Evolutionary conservation across 2,329 filamentous ascomycete genomes (phyloP), one percentile per base, ranked within the genome.

Genomic region (Fusarium citri): DNA sequence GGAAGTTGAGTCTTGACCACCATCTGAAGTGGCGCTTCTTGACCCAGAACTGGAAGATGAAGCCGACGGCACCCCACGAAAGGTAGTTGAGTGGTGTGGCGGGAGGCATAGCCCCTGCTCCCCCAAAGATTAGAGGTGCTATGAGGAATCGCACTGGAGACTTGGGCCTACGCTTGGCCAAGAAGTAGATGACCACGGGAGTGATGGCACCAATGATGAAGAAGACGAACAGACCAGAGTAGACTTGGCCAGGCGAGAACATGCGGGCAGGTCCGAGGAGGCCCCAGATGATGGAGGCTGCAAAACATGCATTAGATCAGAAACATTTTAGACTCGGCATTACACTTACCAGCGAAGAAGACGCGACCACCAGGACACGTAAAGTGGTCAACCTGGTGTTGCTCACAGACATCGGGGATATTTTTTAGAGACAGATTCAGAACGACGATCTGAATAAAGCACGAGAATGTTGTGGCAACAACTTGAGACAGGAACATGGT

Each of bases 51-150:
- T 94, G 91, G 83, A 93, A 94, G 31, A 91, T 66, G 71, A 88
- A 89, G 30, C 91, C 92, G 5, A 93, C 89, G 59, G 91, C 80
- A 20, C 89, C 90, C 91, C 91, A 94, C n/a, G 86, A 85, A 34
- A 92, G 86, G 76, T 92, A 94, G 79, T 92, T 93, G 62, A 93
- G 85, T 1, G 91, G 91, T 0, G 91, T 92, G 5, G 92, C 91
- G 0, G 88, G 88, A 4, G 88, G 88, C 71, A 91, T 89, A 34
- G 80, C 68, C 1, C 83, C 85, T 9, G 86, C 83, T 23, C 88
- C 87, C 60, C 88, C 89, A 74, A 90, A 89, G 71, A 91, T 88
- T 64, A 91, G 80, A 3, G 88, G 88, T 6, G 88, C 85, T 81
- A 90, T 90, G 54, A 89, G 81, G 76, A 83, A 86, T 59, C 81